Conservation (phyloP, 352 stramenopile species). For the Blastocystis sp. region DNA sequence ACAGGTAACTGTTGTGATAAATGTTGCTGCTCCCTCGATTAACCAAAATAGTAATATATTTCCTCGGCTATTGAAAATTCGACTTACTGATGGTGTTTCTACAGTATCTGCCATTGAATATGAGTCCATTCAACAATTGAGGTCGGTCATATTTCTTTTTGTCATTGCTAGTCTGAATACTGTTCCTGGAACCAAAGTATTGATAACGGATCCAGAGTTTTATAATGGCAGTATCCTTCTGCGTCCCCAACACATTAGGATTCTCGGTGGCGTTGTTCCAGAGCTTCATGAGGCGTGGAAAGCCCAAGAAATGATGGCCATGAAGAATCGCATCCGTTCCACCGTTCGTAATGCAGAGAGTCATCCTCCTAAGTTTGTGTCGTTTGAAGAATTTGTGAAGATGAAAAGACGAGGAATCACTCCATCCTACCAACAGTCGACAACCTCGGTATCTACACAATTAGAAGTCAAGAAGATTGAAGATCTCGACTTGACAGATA, state of each 20-base stretch:
- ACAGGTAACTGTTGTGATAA: conserved; percentile 9
- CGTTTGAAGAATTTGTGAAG: conserved; percentile 56
- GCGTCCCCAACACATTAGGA: background rate
- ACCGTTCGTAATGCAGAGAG: background rate
- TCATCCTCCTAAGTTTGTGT: conserved; percentile 50
- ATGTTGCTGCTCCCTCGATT: conserved; percentile 29
- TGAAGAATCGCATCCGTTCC: conserved; percentile 34
- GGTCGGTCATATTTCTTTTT: background rate
- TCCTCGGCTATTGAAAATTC: conserved; percentile 12
- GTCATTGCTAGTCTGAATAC: conserved; percentile 1
- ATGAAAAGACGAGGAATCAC: background rate
- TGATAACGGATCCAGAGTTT: conserved; percentile 26
- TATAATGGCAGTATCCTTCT: conserved; percentile 25
- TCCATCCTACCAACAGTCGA: background rate
- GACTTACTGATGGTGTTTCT: conserved; percentile 30
- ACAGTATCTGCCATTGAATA: conserved; percentile 25
- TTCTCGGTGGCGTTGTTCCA: conserved; percentile 28
- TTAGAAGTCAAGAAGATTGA: conserved; percentile 23
- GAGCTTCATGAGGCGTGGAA: conserved; percentile 6
- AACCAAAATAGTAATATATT: conserved; percentile 6
- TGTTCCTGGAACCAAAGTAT: conserved; percentile 31
- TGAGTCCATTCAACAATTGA: background rate
- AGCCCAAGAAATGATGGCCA: conserved; percentile 25
- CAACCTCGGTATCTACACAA: background rate
- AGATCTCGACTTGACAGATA: conserved; percentile 26